Base-by-base conservation (phyloP, 257 asterid species). In the Gentiana macrophylla region DNA sequence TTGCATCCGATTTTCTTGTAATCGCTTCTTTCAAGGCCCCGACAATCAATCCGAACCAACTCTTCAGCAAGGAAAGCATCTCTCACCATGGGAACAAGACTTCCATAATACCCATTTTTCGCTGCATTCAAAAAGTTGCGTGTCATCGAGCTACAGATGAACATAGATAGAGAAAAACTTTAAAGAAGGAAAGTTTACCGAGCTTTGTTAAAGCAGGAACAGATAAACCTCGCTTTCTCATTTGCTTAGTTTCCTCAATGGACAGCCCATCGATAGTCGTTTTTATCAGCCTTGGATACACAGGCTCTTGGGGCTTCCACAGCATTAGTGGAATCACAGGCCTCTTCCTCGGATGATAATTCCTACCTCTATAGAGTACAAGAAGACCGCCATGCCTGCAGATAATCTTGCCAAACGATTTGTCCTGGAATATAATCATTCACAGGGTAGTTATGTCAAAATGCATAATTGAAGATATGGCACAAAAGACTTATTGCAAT, bases 271-370 rank as follows among this genome's bases (percentile, higher is more conserved):
- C 94, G 3, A 87, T 75, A 9, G 95, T 84, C 47, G 96, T 84
- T 76, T 77, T 90, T 54, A 87, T 63, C 56, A 91, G 95, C 74
- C 79, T 80, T 8, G 98, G 98, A 71, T 91, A 91, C 11, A 91
- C 90, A 1, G 97, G 98, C 64, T 85, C 97, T 32, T 76, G 95
- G 54, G 98, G 98, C 76, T 87, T 91, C 98, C 98, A 91, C 61
- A 87, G 62, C 97, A 87, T 91, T 55, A 80, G 55, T 6, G 98
- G 98, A 72, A 91, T 67, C 59, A 70, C 71, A 10, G 94, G 93
- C 61, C 80, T 78, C 64, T 68, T 65, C 74, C 74, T 79, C 8
- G 80, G 68, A 61, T 68, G 63, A 66, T 91, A 91, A 64, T 83
- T 47, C 76, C 98, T 66, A 52, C 96, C 98, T 68, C 98, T 78